Evolutionary conservation across 768 basidiomycete genomes (phyloP), one percentile per base, ranked within the genome.

Genomic region (Epithele typhae): DNA sequence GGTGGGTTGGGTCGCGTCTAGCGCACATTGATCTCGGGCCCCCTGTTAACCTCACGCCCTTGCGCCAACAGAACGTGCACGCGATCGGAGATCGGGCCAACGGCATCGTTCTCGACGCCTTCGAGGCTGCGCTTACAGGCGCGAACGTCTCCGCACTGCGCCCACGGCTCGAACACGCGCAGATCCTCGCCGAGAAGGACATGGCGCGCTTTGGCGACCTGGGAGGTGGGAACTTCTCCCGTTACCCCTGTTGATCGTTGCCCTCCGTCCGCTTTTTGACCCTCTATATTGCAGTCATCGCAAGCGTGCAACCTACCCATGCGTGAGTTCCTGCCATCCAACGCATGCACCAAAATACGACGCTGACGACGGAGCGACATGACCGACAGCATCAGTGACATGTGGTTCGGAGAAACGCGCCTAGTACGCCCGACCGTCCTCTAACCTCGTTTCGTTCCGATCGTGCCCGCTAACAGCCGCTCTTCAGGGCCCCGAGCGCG

Each of bases 81-180:
- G 87, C 87, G 15, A 86, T 91, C 32, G 88, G 88, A 10, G 93
- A 97, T 64, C 79, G 84, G 41, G 92, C 92, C 33, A 95, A 95
- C 62, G 75, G 81, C 17, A 73, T 91, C 35, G 84, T 94, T 15
- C 64, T 96, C 27, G 82, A 94, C 61, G 82, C 84, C 0, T 93
- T 95, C 55, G 88, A 92, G 62, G 69, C 72, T 17, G 77, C 82
- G 4, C 63, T 91, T 42, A 64, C 76, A 46, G 75, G 76, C 21
- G 71, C 70, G 35, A 77, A 86, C 54, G 79, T 86, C 8, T 74
- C 77, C 22, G 79, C 81, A 21, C 66, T 81, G 37, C 73, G 92
- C 34, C 84, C 90, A 38, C 79, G 93, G 21, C 74, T 95, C 11
- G 93, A 97, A 63, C 93, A 97, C 65, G 91, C 90, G 7, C 92